Base-by-base conservation (phyloP, 169 alveolate genomes). In the Plasmodium sp. region DNA sequence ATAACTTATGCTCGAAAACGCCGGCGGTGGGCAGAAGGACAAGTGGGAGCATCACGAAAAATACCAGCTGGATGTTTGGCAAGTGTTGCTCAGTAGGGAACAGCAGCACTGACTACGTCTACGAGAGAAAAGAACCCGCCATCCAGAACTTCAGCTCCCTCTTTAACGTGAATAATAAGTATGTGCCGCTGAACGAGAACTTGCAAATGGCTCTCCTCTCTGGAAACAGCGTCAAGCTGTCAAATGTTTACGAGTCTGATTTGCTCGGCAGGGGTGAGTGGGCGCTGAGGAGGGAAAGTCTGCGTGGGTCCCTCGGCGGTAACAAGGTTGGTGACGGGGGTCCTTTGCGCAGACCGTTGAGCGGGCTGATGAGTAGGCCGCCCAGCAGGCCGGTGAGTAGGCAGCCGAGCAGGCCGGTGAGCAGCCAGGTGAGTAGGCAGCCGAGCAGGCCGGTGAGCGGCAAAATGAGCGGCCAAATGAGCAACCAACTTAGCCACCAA, bases 121-220 rank as follows among this genome's bases (percentile, higher is more conserved):
- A 67, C 56, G 95, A 54, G 75, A 81, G 95, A 81, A 62, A 81
- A 34, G 95, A 91, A 91, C 92, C 95, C 14, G 48, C 56, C 10
- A 31, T 91, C 12, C 91, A 82, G 54, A 74, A 82, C 54, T 91
- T 72, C 54, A 91, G 95, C 58, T 91, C 95, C 18, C 75, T 91
- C 56, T 81, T 91, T 16, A 91, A 91, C 58, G 84, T 71, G 62
- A 74, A 91, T 45, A 91, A 91, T 82, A 91, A 91, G 74, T 91
- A 81, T 91, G 81, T 91, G 36, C 92, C 91, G 74, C 41, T 33
- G 7, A 58, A 36, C 48, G 14, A 43, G 31, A 77, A 45, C 27
- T 18, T 91, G 2, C 77, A 82, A 62, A 16, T 81, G n/a, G 7
- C 41, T 33, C 81, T 34, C 14, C 48, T 33, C 33, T 39, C 95